Conservation (phyloP, 2,329 filamentous ascomycete species). For the Apiospora phragmitis region DNA sequence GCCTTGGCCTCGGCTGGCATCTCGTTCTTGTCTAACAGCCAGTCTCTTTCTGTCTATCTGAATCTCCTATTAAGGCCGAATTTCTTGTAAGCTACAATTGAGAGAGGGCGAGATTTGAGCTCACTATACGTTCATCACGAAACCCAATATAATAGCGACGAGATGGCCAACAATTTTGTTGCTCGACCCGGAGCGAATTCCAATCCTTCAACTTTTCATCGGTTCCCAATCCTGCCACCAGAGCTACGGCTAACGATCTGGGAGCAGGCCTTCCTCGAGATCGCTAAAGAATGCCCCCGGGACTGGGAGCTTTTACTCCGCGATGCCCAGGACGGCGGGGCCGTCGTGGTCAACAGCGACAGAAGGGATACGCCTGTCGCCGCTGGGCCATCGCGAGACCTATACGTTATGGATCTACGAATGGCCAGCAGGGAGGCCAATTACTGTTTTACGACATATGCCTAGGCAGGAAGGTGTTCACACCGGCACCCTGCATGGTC, state of each 20-base stretch:
- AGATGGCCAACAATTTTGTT: neutral
- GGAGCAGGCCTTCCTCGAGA: neutral
- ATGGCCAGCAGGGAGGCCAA: neutral
- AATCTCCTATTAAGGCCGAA: neutral
- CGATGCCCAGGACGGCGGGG: neutral
- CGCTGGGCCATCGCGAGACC: neutral
- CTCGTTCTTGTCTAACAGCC: neutral
- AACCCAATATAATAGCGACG: neutral
- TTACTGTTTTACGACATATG: neutral
- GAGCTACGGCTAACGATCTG: neutral
- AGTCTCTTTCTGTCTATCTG: neutral
- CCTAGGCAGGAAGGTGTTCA: neutral
- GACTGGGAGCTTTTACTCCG: neutral
- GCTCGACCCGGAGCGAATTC: neutral
- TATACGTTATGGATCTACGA: neutral
- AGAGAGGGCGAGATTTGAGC: neutral
- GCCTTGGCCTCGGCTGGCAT: neutral
- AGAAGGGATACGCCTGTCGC: neutral
- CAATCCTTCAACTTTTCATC: neutral
- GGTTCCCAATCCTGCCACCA: neutral
- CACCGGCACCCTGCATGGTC: neutral
- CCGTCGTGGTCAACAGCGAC: neutral
- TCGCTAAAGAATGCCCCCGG: neutral
- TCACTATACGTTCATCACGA: neutral
- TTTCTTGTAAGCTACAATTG: neutral